A percentile compares a stretch with the other conserved stretches of the same genome.
Evolutionary conservation across 805 yeast genomes (phyloP).

Genomic region (Saturnispora zaruensis): DNA sequence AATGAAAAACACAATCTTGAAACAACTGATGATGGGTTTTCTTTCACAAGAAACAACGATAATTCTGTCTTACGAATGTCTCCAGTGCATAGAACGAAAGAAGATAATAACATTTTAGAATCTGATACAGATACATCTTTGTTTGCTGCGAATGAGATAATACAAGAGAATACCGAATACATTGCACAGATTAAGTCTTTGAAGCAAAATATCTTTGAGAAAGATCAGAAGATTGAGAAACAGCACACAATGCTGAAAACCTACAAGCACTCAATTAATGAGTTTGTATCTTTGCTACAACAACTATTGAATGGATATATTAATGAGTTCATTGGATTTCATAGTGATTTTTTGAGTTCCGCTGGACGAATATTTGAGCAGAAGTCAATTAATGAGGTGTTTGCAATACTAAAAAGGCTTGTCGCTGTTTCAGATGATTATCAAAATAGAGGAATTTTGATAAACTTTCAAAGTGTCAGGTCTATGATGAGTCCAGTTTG

Average conservation of each 20-base stretch:
- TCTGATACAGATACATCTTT: background rate
- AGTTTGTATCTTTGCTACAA: conserved; percentile 5
- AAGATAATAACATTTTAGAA: background rate
- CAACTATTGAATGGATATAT: conserved; percentile 5
- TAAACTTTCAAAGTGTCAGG: conserved; percentile 7
- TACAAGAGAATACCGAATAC: background rate
- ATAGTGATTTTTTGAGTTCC: conserved; percentile 5
- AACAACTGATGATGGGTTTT: background rate
- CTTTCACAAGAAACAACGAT: background rate
- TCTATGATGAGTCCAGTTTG: conserved; percentile 8
- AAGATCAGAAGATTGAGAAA: background rate
- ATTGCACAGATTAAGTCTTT: background rate
- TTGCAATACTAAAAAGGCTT: background rate
- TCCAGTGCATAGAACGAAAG: background rate
- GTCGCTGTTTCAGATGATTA: conserved; percentile 1
- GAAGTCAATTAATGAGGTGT: conserved; percentile 7
- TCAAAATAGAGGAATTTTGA: conserved; percentile 1
- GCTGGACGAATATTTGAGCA: conserved; percentile 3
- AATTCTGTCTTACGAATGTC: background rate
- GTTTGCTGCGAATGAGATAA: background rate
- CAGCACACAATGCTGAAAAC: background rate
- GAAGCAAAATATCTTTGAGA: background rate
- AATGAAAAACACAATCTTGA: background rate
- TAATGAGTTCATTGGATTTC: conserved; percentile 10
- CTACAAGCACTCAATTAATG: conserved; percentile 3